Base-by-base conservation (phyloP, 257 asterid genomes). In the Parsonsia alboflavescens region DNA sequence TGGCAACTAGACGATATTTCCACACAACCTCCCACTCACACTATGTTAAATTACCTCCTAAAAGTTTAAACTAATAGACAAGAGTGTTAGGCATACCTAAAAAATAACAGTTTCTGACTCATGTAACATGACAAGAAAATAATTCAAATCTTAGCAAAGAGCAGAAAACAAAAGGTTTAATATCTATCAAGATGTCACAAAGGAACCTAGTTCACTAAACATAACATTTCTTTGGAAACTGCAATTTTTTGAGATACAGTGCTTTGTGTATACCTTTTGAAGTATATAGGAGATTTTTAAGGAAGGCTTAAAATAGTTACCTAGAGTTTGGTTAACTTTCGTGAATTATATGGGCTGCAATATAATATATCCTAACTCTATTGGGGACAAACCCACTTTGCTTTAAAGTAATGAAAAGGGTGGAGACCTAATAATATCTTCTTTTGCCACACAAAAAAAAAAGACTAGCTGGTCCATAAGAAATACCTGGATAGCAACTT, bases 401-500 rank as follows among this genome's bases (percentile, higher is more conserved):
- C 39, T 33, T 33, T 33, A 33, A 33, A 33, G 39, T 33, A 33
- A 33, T 33, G 39, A 33, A 33, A 33, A 33, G 39, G 39, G 39
- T 33, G 3, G 3, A 33, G 39, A 33, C 39, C 39, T 3, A 33
- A 33, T 33, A 33, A 33, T 33, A 33, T 3, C 39, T 33, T 33
- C 39, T n/a, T n/a, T n/a, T 33, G 39, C 1, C 39, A 33, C 39
- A 33, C 39, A 33, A 33, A 33, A 33, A 33, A 59, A 12, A 54
- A 44, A 7, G 26, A 44, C 22, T 50, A 78, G 56, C 68, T 19
- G 50, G 49, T 70, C 58, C 39, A 76, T 62, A 41, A 16, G 39
- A 52, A 52, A 77, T 89, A 94, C 98, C 99, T 77, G 83, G 71
- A 94, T 44, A 64, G 87, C 82, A 80, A 94, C 92, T 87, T 92